phyloP scores from a whole-genome alignment of 345 rosid genomes.

The Diplotaxis tenuifolia region DNA sequence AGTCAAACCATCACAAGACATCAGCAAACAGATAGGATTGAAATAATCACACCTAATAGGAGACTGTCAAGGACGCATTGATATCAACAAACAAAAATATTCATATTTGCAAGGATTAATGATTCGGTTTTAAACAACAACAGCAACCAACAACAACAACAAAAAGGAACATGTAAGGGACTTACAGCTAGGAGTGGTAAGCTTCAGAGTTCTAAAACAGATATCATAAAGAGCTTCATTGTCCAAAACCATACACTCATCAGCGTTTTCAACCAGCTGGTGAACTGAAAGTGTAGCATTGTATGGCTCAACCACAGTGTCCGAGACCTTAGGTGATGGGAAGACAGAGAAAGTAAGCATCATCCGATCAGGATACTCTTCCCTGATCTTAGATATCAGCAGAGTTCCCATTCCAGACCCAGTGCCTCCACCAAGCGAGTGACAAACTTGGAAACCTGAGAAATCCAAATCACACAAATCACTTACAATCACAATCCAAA shows the following conservation, averaged over 20 bases:
- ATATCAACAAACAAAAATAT: not conserved
- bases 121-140: not conserved
- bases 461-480: not conserved
- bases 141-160: too few relatives aligned
- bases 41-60: not conserved
- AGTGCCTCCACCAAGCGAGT: conserved; percentile 79
- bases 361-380: conserved; percentile 81
- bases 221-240: conserved; percentile 81
- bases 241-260: conserved; percentile 85
- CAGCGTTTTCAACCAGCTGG: conserved; percentile 80
- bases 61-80: not conserved
- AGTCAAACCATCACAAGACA: conserved; percentile 9
- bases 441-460: conserved; percentile 80
- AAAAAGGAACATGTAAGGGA: not conserved
- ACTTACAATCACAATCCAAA: not conserved
- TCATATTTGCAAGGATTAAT: not conserved
- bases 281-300: conserved; percentile 80
- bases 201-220: conserved; percentile 83
- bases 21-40: not conserved
- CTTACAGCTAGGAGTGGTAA: conserved; percentile 84
- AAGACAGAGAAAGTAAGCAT: conserved; percentile 85
- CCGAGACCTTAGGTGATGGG: conserved; percentile 85
- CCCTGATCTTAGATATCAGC: conserved; percentile 69
- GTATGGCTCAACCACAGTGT: conserved; percentile 79
- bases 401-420: conserved; percentile 86